Evolutionary conservation across 83 land plant species (phyloP), one percentile per base, ranked within the genome.

Genomic region (Thuja plicata): DNA sequence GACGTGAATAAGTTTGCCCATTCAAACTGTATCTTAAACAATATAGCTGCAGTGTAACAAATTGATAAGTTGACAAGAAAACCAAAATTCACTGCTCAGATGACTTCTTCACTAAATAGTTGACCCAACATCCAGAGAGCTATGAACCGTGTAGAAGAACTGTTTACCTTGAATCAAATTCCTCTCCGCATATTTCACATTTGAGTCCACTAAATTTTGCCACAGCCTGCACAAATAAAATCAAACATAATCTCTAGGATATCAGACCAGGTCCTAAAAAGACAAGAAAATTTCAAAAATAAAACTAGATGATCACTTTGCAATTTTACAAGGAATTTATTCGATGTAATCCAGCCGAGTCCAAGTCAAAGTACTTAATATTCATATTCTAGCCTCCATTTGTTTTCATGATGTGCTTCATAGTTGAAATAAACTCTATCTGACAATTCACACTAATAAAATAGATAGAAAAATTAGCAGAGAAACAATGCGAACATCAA

Each of bases 181-280:
- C 93, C 89, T 94, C 93, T 13, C 99, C 99, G 89, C 99, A 97
- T 43, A 90, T 90, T 9, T 93, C 96, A 89, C 99, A 97, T 34
- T 88, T 79, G 90, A 91, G 88, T 35, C 90, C 38, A 46, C 91
- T 41, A 32, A 78, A 88, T 88, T 93, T 93, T 19, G 94, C 82
- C 43, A 88, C 88, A 71, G 84, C 95, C 97, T 95, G 93, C 13
- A n/a, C 30, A 35, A 74, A 66, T 87, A 40, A 32, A 77, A 52
- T 74, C 48, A 50, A 8, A 76, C 0, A 73, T 21, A 41, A 80
- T 40, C 45, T 12, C 21, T 80, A 24, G 46, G 83, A 40, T 41
- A 80, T 40, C 41, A 38, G 83, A 85, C 30, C 7, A 85, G 11
- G 27, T 41, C 32, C 27, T 17, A 34, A 1, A 30, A 8, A 85